Evolutionary conservation across 768 basidiomycete genomes (phyloP).

Genomic region (Trametes punicea): DNA sequence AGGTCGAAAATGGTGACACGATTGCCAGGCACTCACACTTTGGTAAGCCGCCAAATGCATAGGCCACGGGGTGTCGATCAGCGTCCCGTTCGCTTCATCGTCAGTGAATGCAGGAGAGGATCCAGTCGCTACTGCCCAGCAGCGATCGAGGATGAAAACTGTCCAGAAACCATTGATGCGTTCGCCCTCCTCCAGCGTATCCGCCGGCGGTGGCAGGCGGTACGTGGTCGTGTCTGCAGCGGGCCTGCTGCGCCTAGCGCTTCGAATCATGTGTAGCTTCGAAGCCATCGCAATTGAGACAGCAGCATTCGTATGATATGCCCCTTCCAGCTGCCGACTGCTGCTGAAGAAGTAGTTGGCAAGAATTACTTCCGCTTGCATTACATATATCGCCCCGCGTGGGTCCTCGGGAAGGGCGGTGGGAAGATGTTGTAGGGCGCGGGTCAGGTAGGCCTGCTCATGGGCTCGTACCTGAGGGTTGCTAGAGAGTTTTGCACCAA

Average conservation of each 20-base stretch:
- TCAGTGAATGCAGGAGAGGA: slow-evolving; percentile 52
- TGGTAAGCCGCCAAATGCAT: slow-evolving; percentile 33
- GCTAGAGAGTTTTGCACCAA: slow-evolving; percentile 30
- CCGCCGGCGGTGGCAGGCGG: slow-evolving; percentile 36
- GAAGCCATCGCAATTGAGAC: slow-evolving; percentile 32
- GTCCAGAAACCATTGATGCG: slow-evolving; percentile 67
- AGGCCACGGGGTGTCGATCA: slow-evolving; percentile 41
- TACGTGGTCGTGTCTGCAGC: slow-evolving; percentile 18
- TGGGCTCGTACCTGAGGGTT: slow-evolving; percentile 26
- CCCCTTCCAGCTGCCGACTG: slow-evolving; percentile 59
- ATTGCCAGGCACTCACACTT: slow-evolving; percentile 22
- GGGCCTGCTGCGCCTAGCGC: slow-evolving; percentile 24
- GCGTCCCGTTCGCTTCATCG: slow-evolving; percentile 41
- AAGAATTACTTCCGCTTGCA: slow-evolving; percentile 51
- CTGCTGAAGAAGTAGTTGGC: slow-evolving; percentile 61
- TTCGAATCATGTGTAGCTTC: slow-evolving; percentile 29
- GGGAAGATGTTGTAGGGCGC: slow-evolving; percentile 48
- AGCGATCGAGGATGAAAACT: slow-evolving; percentile 55
- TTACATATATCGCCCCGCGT: slow-evolving; percentile 33
- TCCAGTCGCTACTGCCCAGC: slow-evolving; percentile 51
- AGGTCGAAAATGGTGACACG: slow-evolving; percentile 32
- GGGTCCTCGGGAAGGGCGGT: slow-evolving; percentile 33
- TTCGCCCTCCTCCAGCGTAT: slow-evolving; percentile 59
- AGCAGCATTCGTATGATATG: slow-evolving; percentile 45
- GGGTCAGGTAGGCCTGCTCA: slow-evolving; percentile 43